phyloP scores from a whole-genome alignment of 257 asterid genomes.

The Plantago ovata region DNA sequence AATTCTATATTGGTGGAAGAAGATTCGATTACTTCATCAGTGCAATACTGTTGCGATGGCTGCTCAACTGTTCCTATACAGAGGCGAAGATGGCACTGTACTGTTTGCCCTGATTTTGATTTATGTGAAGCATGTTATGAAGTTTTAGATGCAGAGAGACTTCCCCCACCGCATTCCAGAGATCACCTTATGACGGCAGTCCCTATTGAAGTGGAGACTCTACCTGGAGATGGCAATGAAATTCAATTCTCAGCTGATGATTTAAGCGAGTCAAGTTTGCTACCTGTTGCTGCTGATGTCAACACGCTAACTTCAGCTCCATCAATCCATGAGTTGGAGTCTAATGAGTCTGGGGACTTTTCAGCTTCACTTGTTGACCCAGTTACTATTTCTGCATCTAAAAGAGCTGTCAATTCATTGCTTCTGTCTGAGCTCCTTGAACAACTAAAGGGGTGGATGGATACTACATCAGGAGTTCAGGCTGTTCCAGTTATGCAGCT shows the following conservation, averaged over 20 bases:
- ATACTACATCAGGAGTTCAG: conserved; percentile 74
- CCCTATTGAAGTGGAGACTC: conserved; percentile 88
- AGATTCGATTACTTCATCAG: conserved; percentile 89
- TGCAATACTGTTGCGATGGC: conserved; percentile 97
- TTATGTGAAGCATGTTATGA: conserved; percentile 96
- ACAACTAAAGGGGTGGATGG: conserved; percentile 96
- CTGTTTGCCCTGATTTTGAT: conserved; percentile 98
- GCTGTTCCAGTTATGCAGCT: conserved; percentile 98
- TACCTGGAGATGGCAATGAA: conserved; percentile 80
- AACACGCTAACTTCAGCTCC: conserved; percentile 52
- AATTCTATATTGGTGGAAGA: conserved; percentile 80
- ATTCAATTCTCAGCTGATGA: conserved; percentile 78
- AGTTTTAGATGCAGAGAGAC: conserved; percentile 86
- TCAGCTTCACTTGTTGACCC: conserved; percentile 74
- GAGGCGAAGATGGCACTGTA: conserved; percentile 97
- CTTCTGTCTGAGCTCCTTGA: conserved; percentile 94
- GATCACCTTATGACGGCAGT: conserved; percentile 96
- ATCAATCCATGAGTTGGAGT: conserved; percentile 76
- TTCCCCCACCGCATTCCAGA: conserved; percentile 93
- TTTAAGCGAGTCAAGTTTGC: conserved; percentile 52
- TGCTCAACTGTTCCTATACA: conserved; percentile 97
- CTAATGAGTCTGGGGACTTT: conserved; percentile 70
- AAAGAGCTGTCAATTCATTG: conserved; percentile 88
- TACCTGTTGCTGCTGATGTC: conserved; percentile 61
- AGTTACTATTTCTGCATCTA: conserved; percentile 92